Conservation (phyloP, 768 basidiomycete genomes). For the Daedaleopsis sinensis region DNA sequence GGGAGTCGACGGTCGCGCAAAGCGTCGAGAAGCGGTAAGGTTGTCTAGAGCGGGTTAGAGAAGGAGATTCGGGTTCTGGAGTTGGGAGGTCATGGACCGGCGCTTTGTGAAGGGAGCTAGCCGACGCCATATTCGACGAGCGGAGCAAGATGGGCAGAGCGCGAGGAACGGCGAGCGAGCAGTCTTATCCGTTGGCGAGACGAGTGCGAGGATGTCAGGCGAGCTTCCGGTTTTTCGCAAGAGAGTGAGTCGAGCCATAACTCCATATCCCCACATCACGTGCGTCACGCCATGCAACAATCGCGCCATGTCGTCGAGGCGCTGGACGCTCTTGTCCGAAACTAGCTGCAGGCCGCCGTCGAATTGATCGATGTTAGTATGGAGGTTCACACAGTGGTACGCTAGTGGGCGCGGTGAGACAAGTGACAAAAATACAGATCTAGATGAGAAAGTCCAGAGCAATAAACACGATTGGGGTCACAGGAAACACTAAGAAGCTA, state of each 20-base stretch:
- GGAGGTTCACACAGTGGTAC: not conserved
- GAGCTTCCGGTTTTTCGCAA: conserved; percentile 9
- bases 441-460: not conserved
- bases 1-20: conserved; percentile 91
- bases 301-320: conserved; percentile 13
- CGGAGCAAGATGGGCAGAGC: not conserved
- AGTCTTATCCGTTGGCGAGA: not conserved
- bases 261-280: conserved; percentile 20
- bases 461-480: not conserved
- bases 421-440: not conserved
- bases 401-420: not conserved
- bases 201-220: conserved; percentile 2
- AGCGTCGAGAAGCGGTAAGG: conserved; percentile 90
- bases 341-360: not conserved
- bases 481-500: conserved; percentile 15
- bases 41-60: conserved; percentile 54
- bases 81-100: conserved; percentile 63
- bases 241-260: conserved; percentile 12
- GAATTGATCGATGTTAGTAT: too few relatives aligned
- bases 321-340: not conserved
- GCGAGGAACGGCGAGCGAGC: not conserved
- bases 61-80: conserved; percentile 80
- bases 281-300: conserved; percentile 11
- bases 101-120: conserved; percentile 8
- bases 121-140: conserved; percentile 12